Conservation (phyloP, 495 filamentous ascomycete species). For the Podospora fimiseda region DNA sequence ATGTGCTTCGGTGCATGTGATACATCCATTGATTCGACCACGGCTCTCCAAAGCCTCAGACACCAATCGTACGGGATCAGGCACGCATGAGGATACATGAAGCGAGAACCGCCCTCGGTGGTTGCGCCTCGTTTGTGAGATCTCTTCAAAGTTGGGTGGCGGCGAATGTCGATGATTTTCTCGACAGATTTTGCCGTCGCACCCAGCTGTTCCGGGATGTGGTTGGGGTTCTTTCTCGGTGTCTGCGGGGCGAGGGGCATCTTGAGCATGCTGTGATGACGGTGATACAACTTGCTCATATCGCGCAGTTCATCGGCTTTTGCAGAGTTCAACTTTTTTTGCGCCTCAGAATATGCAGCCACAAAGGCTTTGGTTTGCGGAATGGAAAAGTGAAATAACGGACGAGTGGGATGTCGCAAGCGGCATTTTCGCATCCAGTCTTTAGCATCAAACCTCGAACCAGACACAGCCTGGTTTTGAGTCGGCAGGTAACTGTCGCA, state of each 20-base stretch:
- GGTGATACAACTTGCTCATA: conserved; percentile 5
- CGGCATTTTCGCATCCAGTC: too few relatives aligned
- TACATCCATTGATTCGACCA: background rate
- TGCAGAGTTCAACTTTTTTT: conserved; percentile 4
- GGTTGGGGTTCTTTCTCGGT: conserved; percentile 6
- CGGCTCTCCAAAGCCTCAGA: conserved; percentile 7
- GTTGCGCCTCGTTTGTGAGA: background rate
- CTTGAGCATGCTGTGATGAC: conserved; percentile 6
- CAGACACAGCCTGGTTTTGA: too few relatives aligned
- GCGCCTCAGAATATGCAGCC: conserved; percentile 5
- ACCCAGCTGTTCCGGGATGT: conserved; percentile 11
- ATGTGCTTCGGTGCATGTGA: background rate
- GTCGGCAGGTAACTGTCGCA: too few relatives aligned
- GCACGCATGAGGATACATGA: conserved; percentile 10
- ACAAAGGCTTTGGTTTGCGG: conserved; percentile 7
- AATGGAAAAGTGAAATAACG: background rate
- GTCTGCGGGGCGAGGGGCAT: conserved; percentile 12
- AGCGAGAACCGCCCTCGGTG: background rate
- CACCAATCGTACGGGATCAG: conserved; percentile 18
- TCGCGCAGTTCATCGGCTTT: conserved; percentile 9
- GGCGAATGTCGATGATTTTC: conserved; percentile 5
- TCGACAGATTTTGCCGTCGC: background rate
- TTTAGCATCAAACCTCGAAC: too few relatives aligned
- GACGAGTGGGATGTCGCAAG: background rate
- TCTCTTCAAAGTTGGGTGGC: background rate